A percentile compares a stretch with the other conserved stretches of the same genome.
These are phyloP conservation scores for Proliferodiscus dingleyae DNA, from an alignment of 2,329 filamentous ascomycete species.

Conservation along the genomic window DNA sequence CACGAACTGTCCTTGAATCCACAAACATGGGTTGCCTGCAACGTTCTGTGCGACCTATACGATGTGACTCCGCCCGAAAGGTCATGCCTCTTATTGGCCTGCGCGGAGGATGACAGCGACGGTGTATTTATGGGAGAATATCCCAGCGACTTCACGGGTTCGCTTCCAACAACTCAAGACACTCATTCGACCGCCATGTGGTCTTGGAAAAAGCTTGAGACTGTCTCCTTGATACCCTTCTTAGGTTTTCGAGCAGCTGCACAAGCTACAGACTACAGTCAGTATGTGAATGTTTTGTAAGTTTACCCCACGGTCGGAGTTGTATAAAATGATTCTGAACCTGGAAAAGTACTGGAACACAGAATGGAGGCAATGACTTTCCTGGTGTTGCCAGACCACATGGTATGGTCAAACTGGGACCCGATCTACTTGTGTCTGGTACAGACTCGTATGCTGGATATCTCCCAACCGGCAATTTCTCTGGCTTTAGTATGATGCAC, in stretches of 20 bases:
- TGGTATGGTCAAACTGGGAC: slow-evolving; percentile 41
- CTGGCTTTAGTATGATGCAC: slow-evolving; percentile 60
- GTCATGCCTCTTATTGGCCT: no score
- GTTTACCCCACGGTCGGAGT: background rate
- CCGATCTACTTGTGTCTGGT: slow-evolving; percentile 38
- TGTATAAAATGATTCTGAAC: background rate
- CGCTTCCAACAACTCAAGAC: background rate
- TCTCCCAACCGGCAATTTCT: slow-evolving; percentile 46
- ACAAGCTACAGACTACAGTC: slow-evolving; percentile 15
- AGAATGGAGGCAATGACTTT: slow-evolving; percentile 43
- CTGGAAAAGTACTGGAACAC: slow-evolving; percentile 29
- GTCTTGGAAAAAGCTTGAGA: background rate
- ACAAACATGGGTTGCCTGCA: no score
- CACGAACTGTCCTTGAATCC: no score
- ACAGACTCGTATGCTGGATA: slow-evolving; percentile 51
- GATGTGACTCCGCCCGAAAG: no score
- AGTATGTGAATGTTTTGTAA: slow-evolving; percentile 27
- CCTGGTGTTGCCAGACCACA: slow-evolving; percentile 40
- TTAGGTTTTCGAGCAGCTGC: background rate
- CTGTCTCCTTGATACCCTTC: background rate
- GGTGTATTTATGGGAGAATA: no score
- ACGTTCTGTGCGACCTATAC: no score
- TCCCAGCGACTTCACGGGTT: no score
- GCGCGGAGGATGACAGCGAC: no score
- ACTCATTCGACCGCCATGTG: background rate